Percentiles rank a stretch among this genome's conserved stretches.
These are phyloP conservation scores for Petunia secreta DNA, from an alignment of 257 asterid genomes.

Conservation along the genomic window DNA sequence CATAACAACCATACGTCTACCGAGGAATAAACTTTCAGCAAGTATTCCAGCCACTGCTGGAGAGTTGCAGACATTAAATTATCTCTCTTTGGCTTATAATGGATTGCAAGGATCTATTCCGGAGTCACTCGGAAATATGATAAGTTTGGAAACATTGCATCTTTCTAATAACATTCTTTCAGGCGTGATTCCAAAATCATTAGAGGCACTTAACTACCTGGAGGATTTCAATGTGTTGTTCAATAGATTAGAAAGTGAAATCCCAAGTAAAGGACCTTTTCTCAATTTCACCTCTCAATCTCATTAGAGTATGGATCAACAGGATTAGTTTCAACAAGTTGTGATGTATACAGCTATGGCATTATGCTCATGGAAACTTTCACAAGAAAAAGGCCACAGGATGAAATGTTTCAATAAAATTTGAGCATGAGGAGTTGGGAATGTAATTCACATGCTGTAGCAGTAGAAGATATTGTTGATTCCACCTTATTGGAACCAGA, in stretches of 20 bases:
- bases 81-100: conserved; percentile 40
- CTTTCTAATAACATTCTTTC: conserved; percentile 37
- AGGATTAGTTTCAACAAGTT: conserved; percentile 13
- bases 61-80: conserved; percentile 28
- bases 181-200: conserved; percentile 36
- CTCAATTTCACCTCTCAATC: conserved; percentile 38
- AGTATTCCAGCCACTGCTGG: conserved; percentile 39
- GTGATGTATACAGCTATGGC: conserved; percentile 17
- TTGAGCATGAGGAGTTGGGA: conserved; percentile 32
- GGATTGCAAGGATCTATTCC: conserved; percentile 46
- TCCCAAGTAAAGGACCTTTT: conserved; percentile 41
- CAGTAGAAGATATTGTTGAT: conserved; percentile 18
- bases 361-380: neutral
- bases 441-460: neutral
- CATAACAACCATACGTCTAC: conserved; percentile 34
- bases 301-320: conserved; percentile 7
- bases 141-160: conserved; percentile 42
- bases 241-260: conserved; percentile 38
- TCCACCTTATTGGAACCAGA: conserved; percentile 25
- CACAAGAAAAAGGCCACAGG: neutral
- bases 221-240: conserved; percentile 33
- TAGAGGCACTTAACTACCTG: conserved; percentile 32
- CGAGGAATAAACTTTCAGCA: conserved; percentile 38
- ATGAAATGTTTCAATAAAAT: neutral
- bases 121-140: conserved; percentile 37